Conservation (phyloP, 2,329 filamentous ascomycete species). For the Penicillium sp. region DNA sequence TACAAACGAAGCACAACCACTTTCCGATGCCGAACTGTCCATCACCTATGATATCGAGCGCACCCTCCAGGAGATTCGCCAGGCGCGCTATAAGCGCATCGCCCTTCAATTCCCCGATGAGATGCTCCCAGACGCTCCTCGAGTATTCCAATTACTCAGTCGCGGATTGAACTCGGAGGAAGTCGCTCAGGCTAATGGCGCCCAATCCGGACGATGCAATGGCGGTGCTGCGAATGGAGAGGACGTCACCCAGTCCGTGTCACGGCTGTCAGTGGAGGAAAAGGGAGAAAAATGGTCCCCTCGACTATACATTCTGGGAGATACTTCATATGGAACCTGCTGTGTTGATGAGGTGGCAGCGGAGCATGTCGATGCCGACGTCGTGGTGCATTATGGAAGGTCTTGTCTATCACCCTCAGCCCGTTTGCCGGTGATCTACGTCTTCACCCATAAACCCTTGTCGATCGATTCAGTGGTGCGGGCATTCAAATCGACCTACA, state of each 20-base stretch:
- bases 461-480: constrained; percentile 54
- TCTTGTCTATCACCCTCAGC: constrained; percentile 88
- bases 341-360: constrained; percentile 96
- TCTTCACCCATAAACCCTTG: constrained; percentile 73
- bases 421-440: constrained; percentile 78
- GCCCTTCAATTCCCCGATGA: constrained; percentile 94
- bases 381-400: constrained; percentile 88
- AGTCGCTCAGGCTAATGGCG: constrained; percentile 11
- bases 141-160: constrained; percentile 64
- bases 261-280: constrained; percentile 24
- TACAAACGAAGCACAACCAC: constrained; percentile 27
- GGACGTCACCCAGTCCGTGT: constrained; percentile 23
- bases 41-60: constrained; percentile 78
- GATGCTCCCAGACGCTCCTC: constrained; percentile 80
- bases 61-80: constrained; percentile 69
- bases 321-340: constrained; percentile 95
- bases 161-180: constrained; percentile 43
- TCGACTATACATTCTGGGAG: constrained; percentile 75
- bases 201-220: constrained; percentile 13
- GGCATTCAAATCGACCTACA: constrained; percentile 65
- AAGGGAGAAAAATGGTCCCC: constrained; percentile 23
- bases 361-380: constrained; percentile 84
- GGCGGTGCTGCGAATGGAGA: constrained; percentile 7
- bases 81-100: constrained; percentile 65
- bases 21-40: constrained; percentile 63